A percentile compares a stretch with the other conserved stretches of the same genome.
Evolutionary conservation across 768 basidiomycete species (phyloP).

Genomic region (Tricholoma terreum): DNA sequence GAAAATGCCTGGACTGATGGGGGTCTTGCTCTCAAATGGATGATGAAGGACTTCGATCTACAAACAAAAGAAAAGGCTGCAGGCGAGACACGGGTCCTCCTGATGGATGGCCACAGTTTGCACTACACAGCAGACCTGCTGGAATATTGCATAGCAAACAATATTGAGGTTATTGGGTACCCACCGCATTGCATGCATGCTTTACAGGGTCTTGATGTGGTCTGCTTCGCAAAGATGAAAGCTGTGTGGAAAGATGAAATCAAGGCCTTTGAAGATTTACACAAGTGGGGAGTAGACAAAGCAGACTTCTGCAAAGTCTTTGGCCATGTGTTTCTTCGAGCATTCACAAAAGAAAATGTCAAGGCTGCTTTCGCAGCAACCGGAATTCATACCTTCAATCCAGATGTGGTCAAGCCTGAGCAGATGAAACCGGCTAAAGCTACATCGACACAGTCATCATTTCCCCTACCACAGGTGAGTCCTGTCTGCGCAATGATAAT

Average conservation of each 20-base stretch:
- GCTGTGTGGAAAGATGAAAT: conserved; percentile 12
- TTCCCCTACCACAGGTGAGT: conserved; percentile 16
- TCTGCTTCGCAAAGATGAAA: conserved; percentile 42
- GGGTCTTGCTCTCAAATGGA: conserved; percentile 22
- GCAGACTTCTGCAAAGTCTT: conserved; percentile 8
- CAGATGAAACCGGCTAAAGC: conserved; percentile 24
- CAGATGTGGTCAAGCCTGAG: conserved; percentile 13
- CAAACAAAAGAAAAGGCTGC: conserved; percentile 34
- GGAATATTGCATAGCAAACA: conserved; percentile 28
- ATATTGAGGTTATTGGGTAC: conserved; percentile 37
- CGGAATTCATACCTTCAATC: conserved; percentile 23
- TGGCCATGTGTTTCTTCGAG: conserved; percentile 13
- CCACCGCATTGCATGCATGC: no score
- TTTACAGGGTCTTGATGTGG: no score
- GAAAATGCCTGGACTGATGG: conserved; percentile 32
- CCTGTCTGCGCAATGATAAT: conserved; percentile 11
- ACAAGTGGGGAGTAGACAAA: conserved; percentile 21
- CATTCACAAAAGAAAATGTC: conserved; percentile 13
- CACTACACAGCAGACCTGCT: conserved; percentile 35
- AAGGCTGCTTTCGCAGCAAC: conserved; percentile 24
- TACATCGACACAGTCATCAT: conserved; percentile 14
- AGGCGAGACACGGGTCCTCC: conserved; percentile 27
- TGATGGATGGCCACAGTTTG: conserved; percentile 42
- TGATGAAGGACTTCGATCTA: conserved; percentile 29
- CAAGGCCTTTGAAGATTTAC: conserved; percentile 20